Base-by-base conservation (phyloP, 306 rosid species). In the Castanea mollissima region DNA sequence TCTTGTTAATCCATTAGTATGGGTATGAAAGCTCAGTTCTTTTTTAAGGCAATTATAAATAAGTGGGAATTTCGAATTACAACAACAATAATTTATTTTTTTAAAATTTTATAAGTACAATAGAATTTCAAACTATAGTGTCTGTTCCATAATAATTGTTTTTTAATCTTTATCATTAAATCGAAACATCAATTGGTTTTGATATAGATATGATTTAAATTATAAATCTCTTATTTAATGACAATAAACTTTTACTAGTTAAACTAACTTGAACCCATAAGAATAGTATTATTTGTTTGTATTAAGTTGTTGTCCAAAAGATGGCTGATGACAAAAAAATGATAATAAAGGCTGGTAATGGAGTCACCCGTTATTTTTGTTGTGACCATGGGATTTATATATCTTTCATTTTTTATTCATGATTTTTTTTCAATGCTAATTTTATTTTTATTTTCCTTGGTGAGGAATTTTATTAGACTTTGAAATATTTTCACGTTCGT, bases 141-240 rank as follows among this genome's bases (percentile, higher is more conserved):
- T 7, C 0, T 38, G 11, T 0, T 38, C 0, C 0, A 38, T 7
- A 0, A 1, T 35, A 38, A 38, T 38, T 38, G 0, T 8, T 41
- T 0, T 38, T 38, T 38, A 38, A 38, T 8, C 1, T 38, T 38
- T 38, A 7, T 8, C 1, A 38, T 7, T 38, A 38, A 3, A 38
- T 0, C 7, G 1, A 38, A 38, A 38, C 46, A 38, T 38, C 11
- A 38, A 38, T 38, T 8, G 3, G 11, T 38, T 38, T 2, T 7
- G 3, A 38, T 38, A 7, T 38, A 38, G 0, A 38, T 38, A 8
- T 8, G 11, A 38, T 38, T 38, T 8, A 41, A 8, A 41, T 11
- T 0, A 41, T 41, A 8, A 41, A 41, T 8, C 12, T 41, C 3
- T 8, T 41, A 41, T 41, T 41, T 1, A 0, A 41, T 41, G 8